Evolutionary conservation across 352 stramenopile species (phyloP).

Genomic region (Phytophthora meadii): DNA sequence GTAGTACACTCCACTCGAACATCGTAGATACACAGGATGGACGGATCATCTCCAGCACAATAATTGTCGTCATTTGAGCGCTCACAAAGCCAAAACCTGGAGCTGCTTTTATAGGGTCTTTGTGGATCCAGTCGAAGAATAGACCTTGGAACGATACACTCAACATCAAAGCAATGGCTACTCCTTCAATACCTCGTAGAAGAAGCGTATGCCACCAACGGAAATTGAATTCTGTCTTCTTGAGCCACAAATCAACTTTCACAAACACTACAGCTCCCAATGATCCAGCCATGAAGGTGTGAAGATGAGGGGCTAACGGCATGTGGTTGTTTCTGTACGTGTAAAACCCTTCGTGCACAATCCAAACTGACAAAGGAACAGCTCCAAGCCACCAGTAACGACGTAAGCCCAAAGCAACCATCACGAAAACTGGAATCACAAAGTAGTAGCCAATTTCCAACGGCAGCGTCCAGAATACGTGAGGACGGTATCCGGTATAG

Average conservation of each 20-base stretch:
- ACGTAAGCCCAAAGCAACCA: constrained; percentile 29
- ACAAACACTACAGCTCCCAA: constrained; percentile 45
- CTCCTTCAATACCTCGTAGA: constrained; percentile 37
- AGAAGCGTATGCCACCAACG: constrained; percentile 27
- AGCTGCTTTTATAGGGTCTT: constrained; percentile 15
- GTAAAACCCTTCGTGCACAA: constrained; percentile 29
- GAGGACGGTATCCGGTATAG: constrained; percentile 33
- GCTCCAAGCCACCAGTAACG: constrained; percentile 39
- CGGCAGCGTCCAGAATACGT: constrained; percentile 47
- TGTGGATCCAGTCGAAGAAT: constrained; percentile 33
- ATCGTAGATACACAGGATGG: constrained; percentile 31
- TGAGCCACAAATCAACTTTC: constrained; percentile 30
- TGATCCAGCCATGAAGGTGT: constrained; percentile 45
- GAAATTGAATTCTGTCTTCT: constrained; percentile 24
- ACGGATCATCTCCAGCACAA: constrained; percentile 33
- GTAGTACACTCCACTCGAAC: constrained; percentile 38
- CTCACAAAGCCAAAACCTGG: constrained; percentile 28
- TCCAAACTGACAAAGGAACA: constrained; percentile 22
- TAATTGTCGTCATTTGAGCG: constrained; percentile 20
- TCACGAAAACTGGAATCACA: constrained; percentile 43
- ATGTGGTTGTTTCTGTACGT: constrained; percentile 26
- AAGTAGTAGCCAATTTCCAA: constrained; percentile 47
- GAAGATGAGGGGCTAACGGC: constrained; percentile 24
- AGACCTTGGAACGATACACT: constrained; percentile 36
- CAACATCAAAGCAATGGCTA: constrained; percentile 29